A percentile compares a stretch with the other conserved stretches of the same genome.
Evolutionary conservation across 192 early-diverging fungal genomes (phyloP).

Genomic region (Spinellus fusiger): DNA sequence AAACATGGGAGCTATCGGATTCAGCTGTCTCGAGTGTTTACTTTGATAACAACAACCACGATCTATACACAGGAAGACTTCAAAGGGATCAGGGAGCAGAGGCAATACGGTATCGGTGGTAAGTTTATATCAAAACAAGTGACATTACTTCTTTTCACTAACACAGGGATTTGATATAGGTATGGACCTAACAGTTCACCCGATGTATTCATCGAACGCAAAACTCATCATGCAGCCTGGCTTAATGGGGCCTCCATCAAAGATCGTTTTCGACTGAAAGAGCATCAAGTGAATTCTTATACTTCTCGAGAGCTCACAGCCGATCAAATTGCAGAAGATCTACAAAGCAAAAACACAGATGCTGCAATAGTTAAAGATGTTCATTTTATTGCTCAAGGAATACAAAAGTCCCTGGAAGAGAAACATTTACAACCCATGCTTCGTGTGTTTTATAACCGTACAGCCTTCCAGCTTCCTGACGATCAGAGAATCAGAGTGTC

Average conservation of each 20-base stretch:
- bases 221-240: slow-evolving; percentile 34
- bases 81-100: slow-evolving; percentile 31
- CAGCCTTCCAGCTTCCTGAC: slow-evolving; percentile 45
- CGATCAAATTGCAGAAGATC: slow-evolving; percentile 54
- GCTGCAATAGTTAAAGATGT: slow-evolving; percentile 57
- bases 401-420: slow-evolving; percentile 24
- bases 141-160: neutral
- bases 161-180: slow-evolving; percentile 19
- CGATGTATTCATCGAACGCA: slow-evolving; percentile 28
- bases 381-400: slow-evolving; percentile 22
- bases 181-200: slow-evolving; percentile 15
- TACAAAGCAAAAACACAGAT: slow-evolving; percentile 57
- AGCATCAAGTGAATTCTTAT: slow-evolving; percentile 22
- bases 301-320: slow-evolving; percentile 11
- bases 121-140: slow-evolving; percentile 36
- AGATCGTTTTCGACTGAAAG: slow-evolving; percentile 29
- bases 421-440: slow-evolving; percentile 18
- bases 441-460: slow-evolving; percentile 33
- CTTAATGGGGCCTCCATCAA: slow-evolving; percentile 27
- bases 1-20: slow-evolving; percentile 41
- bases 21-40: slow-evolving; percentile 31
- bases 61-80: slow-evolving; percentile 27
- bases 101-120: slow-evolving; percentile 42
- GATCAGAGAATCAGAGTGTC: slow-evolving; percentile 25
- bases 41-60: slow-evolving; percentile 31